Conservation (phyloP, 2,329 filamentous ascomycete species). For the Phialemonium atrogriseum region DNA sequence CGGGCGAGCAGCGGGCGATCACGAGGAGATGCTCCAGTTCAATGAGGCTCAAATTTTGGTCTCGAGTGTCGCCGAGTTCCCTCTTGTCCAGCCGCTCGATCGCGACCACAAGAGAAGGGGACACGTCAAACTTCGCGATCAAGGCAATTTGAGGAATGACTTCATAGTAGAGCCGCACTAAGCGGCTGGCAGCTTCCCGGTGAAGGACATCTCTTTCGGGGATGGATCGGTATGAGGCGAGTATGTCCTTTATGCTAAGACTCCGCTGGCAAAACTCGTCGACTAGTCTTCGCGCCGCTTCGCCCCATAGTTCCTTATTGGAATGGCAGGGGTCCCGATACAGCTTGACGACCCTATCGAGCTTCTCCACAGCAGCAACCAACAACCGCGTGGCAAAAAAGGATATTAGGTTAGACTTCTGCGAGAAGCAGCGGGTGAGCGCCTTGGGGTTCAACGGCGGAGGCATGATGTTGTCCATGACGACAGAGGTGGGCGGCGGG, state of each 20-base stretch:
- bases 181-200: constrained; percentile 67
- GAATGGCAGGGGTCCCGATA: constrained; percentile 38
- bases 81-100: constrained; percentile 53
- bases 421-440: constrained; percentile 68
- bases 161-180: constrained; percentile 80
- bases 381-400: constrained; percentile 80
- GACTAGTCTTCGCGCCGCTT: constrained; percentile 58
- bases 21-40: constrained; percentile 75
- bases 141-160: constrained; percentile 71
- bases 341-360: constrained; percentile 55
- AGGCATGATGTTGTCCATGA: constrained; percentile 82
- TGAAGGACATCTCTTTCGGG: constrained; percentile 63
- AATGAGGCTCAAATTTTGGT: constrained; percentile 51
- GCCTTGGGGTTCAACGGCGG: constrained; percentile 73
- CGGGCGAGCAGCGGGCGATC: constrained; percentile 71
- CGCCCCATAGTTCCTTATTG: constrained; percentile 51
- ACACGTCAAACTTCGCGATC: constrained; percentile 82
- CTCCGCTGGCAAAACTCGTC: constrained; percentile 71
- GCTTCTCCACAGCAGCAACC: constrained; percentile 69
- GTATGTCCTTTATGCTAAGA: constrained; percentile 74
- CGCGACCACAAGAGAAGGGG: constrained; percentile 61
- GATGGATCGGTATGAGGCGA: constrained; percentile 64
- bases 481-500: constrained; percentile 70
- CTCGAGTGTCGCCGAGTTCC: constrained; percentile 34
- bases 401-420: constrained; percentile 69